These are phyloP conservation scores for Hirsutella rhossiliensis DNA, from an alignment of 2,329 filamentous ascomycete genomes.

Conservation along the genomic window DNA sequence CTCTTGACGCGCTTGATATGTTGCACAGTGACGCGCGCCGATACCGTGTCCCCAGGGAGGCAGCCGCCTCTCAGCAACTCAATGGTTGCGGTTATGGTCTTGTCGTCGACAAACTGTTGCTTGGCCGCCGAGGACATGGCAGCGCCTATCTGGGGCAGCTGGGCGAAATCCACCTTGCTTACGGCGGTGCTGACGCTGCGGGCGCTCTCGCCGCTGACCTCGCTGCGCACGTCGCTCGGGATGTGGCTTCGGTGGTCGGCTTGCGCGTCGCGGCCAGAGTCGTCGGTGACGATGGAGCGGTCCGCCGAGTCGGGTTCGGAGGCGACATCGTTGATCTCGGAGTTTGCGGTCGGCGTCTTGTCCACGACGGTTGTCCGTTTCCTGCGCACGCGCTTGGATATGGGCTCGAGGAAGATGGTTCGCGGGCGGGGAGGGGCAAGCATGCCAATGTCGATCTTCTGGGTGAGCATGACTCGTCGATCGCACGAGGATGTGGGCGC, in stretches of 20 bases:
- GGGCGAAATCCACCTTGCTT: slow-evolving; percentile 35
- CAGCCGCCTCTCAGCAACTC: slow-evolving; percentile 75
- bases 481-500: slow-evolving; percentile 70
- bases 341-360: slow-evolving; percentile 26
- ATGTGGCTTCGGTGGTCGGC: slow-evolving; percentile 28
- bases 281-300: slow-evolving; percentile 27
- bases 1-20: slow-evolving; percentile 87
- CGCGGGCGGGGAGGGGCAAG: slow-evolving; percentile 64
- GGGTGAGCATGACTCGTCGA: slow-evolving; percentile 64
- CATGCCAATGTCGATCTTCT: slow-evolving; percentile 73
- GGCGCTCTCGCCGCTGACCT: slow-evolving; percentile 58
- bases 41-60: slow-evolving; percentile 71
- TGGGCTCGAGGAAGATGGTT: slow-evolving; percentile 77
- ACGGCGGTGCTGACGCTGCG: slow-evolving; percentile 54
- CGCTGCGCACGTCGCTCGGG: slow-evolving; percentile 49
- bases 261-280: slow-evolving; percentile 22
- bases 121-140: slow-evolving; percentile 21
- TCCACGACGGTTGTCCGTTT: slow-evolving; percentile 41
- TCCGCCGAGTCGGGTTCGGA: slow-evolving; percentile 25
- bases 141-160: slow-evolving; percentile 17
- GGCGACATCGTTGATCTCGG: slow-evolving; percentile 25
- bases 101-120: slow-evolving; percentile 42
- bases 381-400: slow-evolving; percentile 57
- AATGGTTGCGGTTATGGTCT: slow-evolving; percentile 76
- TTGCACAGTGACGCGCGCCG: slow-evolving; percentile 68